Conservation (phyloP, 2,329 filamentous ascomycete species). For the Sordariomycetes sp. region DNA sequence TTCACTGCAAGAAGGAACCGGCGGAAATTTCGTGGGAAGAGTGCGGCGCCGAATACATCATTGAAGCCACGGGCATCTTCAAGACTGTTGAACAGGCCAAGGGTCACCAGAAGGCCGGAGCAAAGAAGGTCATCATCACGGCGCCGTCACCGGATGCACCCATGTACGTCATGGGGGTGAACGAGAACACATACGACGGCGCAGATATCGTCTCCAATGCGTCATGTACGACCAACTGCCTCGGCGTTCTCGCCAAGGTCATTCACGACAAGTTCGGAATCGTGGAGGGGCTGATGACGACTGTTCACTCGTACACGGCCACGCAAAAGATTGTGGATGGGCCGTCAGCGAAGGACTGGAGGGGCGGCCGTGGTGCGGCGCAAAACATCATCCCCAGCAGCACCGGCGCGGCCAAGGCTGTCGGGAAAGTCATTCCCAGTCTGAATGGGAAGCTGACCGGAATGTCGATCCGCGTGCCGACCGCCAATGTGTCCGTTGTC, state of each 20-base stretch:
- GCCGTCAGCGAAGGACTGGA: constrained; percentile 97
- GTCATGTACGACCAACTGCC: constrained; percentile 99
- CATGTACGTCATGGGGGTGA: constrained; percentile 99
- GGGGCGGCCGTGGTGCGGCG: constrained; percentile 95
- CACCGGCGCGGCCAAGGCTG: constrained; percentile 98
- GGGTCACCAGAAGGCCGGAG: constrained; percentile 88
- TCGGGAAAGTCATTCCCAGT: constrained; percentile 97
- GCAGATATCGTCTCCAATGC: constrained; percentile 96
- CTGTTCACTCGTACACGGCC: constrained; percentile 98
- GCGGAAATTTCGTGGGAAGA: constrained; percentile 80
- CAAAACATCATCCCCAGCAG: constrained; percentile 99
- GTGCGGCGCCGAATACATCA: constrained; percentile 62
- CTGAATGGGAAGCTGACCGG: constrained; percentile 99
- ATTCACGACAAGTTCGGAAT: constrained; percentile 97
- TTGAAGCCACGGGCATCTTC: constrained; percentile 63
- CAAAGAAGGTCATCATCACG: constrained; percentile 96
- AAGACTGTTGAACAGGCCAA: constrained; percentile 94
- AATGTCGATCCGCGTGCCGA: constrained; percentile 99
- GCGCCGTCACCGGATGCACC: constrained; percentile 89
- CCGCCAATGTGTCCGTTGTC: constrained; percentile 97
- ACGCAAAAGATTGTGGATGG: constrained; percentile 99
- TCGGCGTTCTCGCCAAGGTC: constrained; percentile 98
- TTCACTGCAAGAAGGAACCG: constrained; percentile 29
- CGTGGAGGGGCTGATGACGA: constrained; percentile 99
- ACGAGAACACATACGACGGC: constrained; percentile 85